A percentile compares a stretch with the other conserved stretches of the same genome.
Conservation (phyloP, 441 rosid genomes). For the Rhodomyrtus psidioides region DNA sequence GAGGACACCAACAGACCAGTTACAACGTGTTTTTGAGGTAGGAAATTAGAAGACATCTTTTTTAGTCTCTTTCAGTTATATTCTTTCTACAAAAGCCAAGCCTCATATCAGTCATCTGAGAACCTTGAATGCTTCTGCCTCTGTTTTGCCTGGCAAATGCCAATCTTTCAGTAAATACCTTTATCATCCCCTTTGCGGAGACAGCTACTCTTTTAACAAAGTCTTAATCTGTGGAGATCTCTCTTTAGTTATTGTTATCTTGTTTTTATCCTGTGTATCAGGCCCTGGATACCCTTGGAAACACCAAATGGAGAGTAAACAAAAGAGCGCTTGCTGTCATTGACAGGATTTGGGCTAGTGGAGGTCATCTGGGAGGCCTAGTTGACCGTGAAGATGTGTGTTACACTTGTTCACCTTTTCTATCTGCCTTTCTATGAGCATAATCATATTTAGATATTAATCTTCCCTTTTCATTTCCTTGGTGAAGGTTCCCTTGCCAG, state of each 20-base stretch:
- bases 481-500: conserved; percentile 67
- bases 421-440: not conserved
- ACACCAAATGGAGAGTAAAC: conserved; percentile 91
- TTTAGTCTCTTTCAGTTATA: not conserved
- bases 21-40: conserved; percentile 79
- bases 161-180: not conserved
- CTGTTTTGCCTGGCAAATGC: not conserved
- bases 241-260: not conserved
- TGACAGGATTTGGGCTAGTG: conserved; percentile 92
- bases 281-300: conserved; percentile 95
- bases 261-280: conserved; percentile 15
- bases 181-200: not conserved
- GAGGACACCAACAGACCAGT: conserved; percentile 55
- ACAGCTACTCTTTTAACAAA: not conserved
- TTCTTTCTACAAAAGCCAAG: not conserved
- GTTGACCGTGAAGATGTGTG: conserved; percentile 93
- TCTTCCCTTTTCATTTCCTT: not conserved
- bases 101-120: not conserved
- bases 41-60: conserved; percentile 11
- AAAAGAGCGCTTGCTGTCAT: conserved; percentile 70
- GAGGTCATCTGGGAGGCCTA: conserved; percentile 73
- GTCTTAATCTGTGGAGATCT: not conserved
- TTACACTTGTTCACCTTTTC: not conserved
- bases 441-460: not conserved
- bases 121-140: not conserved